Evolutionary conservation across 768 basidiomycete species (phyloP).

Genomic region (Coprinopsis sp.): DNA sequence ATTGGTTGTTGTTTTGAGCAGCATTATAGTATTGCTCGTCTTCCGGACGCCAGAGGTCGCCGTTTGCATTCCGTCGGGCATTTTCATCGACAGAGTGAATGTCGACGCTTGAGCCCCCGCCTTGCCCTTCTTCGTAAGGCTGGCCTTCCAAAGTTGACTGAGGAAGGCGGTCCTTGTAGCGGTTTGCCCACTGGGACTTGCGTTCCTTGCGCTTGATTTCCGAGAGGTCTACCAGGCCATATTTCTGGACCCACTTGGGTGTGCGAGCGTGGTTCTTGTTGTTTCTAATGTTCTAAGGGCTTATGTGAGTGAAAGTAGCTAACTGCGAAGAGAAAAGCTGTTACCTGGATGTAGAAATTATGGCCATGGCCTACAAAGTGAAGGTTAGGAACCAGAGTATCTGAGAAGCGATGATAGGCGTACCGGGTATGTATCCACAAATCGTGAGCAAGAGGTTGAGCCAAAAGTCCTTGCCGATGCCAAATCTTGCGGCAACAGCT

Average conservation of each 20-base stretch:
- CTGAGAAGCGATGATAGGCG: slow-evolving; percentile 6
- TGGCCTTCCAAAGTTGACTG: slow-evolving; percentile 67
- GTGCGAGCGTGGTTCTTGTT: slow-evolving; percentile 90
- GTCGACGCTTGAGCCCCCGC: slow-evolving; percentile 39
- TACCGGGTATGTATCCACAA: slow-evolving; percentile 87
- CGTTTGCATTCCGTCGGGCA: slow-evolving; percentile 37
- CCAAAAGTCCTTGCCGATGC: slow-evolving; percentile 88
- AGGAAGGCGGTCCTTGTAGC: slow-evolving; percentile 79
- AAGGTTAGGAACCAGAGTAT: slow-evolving; percentile 4
- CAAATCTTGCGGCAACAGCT: slow-evolving; percentile 94
- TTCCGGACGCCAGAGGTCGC: slow-evolving; percentile 65
- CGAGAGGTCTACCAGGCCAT: slow-evolving; percentile 81
- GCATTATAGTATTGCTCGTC: slow-evolving; percentile 73
- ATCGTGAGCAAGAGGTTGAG: slow-evolving; percentile 85
- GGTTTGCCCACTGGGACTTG: slow-evolving; percentile 82
- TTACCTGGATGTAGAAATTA: slow-evolving; percentile 89
- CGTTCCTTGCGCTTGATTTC: slow-evolving; percentile 73
- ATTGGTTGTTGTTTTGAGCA: slow-evolving; percentile 34
- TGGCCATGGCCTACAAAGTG: slow-evolving; percentile 68
- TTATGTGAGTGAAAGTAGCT: slow-evolving; percentile 5
- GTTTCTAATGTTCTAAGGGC: slow-evolving; percentile 82
- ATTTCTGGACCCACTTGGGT: slow-evolving; percentile 92
- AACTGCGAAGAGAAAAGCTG: background rate
- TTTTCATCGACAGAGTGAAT: slow-evolving; percentile 30
- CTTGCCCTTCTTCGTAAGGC: slow-evolving; percentile 78